Conservation (phyloP, 2,329 filamentous ascomycete genomes). For the Fusarium cyanostomum region DNA sequence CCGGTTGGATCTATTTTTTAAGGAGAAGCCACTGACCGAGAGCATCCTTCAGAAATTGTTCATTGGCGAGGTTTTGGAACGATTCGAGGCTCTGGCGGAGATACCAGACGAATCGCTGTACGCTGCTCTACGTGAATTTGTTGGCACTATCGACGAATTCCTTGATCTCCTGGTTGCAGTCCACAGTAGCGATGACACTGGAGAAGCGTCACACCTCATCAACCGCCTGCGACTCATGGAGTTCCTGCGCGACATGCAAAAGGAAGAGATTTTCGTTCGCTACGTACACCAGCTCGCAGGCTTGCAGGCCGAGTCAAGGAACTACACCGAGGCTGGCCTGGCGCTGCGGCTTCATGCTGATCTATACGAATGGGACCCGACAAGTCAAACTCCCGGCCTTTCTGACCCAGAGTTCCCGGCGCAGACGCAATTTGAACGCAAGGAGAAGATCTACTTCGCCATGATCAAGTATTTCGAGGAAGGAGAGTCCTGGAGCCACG, state of each 20-base stretch:
- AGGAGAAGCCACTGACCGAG: constrained; percentile 86
- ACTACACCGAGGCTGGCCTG: constrained; percentile 87
- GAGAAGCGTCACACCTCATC: constrained; percentile 83
- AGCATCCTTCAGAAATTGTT: constrained; percentile 93
- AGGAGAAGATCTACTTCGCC: constrained; percentile 90
- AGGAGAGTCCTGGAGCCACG: constrained; percentile 92
- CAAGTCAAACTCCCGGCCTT: constrained; percentile 70
- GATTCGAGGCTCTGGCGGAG: constrained; percentile 77
- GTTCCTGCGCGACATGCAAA: constrained; percentile 95
- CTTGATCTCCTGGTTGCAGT: constrained; percentile 91
- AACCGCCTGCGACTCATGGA: constrained; percentile 93
- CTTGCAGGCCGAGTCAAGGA: constrained; percentile 78
- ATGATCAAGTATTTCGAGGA: constrained; percentile 97
- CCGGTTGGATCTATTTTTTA: constrained; percentile 89
- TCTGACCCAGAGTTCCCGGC: constrained; percentile 80
- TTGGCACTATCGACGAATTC: constrained; percentile 88
- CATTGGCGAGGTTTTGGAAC: constrained; percentile 81
- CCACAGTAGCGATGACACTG: constrained; percentile 77
- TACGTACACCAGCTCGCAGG: constrained; percentile 92
- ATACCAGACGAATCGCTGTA: constrained; percentile 78
- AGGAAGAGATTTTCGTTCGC: constrained; percentile 94
- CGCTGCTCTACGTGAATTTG: constrained; percentile 78
- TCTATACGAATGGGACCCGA: constrained; percentile 89
- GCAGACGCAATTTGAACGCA: constrained; percentile 90
- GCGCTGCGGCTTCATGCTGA: constrained; percentile 91